Base-by-base conservation (phyloP, 768 basidiomycete species). In the Baorangia bicolor region DNA sequence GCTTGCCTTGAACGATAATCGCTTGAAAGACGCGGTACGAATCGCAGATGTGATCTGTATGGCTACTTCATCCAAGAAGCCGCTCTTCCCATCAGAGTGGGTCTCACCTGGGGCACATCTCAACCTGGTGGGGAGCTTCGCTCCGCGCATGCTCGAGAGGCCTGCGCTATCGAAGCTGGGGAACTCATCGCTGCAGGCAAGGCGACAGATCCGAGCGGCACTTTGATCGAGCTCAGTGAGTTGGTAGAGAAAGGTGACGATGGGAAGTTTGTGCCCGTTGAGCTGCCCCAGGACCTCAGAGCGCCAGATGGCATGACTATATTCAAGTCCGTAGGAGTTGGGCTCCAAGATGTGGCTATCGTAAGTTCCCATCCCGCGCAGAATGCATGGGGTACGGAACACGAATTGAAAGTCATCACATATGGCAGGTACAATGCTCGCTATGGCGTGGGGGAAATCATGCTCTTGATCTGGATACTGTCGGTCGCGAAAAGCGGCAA, bases 321-420 rank as follows among this genome's bases (percentile, higher is more conserved):
- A 28, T 94, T 92, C 80, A 95, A 94, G 73, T 90, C 88, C 0
- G 94, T 95, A 6, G 93, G 94, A 2, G 71, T 94, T 7, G 91
- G 89, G 1, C 71, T 91, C n/a, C 93, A 95, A 64, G 94, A 96
- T 60, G 89, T 91, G 5, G 89, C 86, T 0, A 90, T 95, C 55
- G 85, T 91, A 11, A 77, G 73, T 51, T 93, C 2, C 79, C 92
- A 2, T 71, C 79, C 5, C 77, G 77, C 49, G 92, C 92, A 2
- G 73, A 83, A 61, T 64, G 74, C 50, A 70, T 78, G 63, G 77
- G 75, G 1, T 59, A 82, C 5, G 90, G 92, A 9, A 81, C 74
- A 0, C 51, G 63, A 0, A 72, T 91, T 21, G 57, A 64, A 10
- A 64, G 72, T 50, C 86, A 81, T 62, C 84, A 85, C 25, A 21